A percentile compares a stretch with the other conserved stretches of the same genome.
Conservation (phyloP, 2,329 filamentous ascomycete genomes). For the Cercospora sojina region DNA sequence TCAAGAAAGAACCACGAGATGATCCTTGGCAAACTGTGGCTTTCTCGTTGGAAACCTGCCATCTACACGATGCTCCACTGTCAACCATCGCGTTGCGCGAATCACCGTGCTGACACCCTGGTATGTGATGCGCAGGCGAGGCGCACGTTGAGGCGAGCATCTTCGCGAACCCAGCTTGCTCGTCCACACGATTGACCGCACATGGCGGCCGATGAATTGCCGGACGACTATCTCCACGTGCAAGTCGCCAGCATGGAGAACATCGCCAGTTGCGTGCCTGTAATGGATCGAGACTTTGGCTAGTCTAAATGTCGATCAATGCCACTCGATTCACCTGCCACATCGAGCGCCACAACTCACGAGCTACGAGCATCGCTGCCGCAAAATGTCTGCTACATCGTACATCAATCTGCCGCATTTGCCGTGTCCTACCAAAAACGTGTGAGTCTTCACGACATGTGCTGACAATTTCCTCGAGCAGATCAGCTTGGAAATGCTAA, state of each 20-base stretch:
- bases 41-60: slow-evolving; percentile 4
- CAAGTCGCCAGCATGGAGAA: background rate
- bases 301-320: background rate
- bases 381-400: background rate
- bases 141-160: slow-evolving; percentile 8
- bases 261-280: background rate
- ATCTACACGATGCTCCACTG: slow-evolving; percentile 8
- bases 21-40: background rate
- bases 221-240: background rate
- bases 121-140: background rate
- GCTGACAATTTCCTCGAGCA: background rate
- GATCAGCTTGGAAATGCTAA: background rate
- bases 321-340: slow-evolving; percentile 2
- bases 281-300: background rate
- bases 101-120: slow-evolving; percentile 2
- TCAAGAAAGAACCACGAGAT: background rate
- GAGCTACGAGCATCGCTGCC: background rate
- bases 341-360: slow-evolving; percentile 1
- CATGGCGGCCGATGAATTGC: background rate
- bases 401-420: background rate
- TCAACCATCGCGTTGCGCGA: slow-evolving; percentile 4
- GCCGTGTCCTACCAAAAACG: background rate
- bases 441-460: background rate
- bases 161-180: slow-evolving; percentile 1
- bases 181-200: background rate